A percentile compares a stretch with the other conserved stretches of the same genome.
These are phyloP conservation scores for Erysiphe pisi DNA, from an alignment of 2,329 filamentous ascomycete genomes.

Conservation along the genomic window DNA sequence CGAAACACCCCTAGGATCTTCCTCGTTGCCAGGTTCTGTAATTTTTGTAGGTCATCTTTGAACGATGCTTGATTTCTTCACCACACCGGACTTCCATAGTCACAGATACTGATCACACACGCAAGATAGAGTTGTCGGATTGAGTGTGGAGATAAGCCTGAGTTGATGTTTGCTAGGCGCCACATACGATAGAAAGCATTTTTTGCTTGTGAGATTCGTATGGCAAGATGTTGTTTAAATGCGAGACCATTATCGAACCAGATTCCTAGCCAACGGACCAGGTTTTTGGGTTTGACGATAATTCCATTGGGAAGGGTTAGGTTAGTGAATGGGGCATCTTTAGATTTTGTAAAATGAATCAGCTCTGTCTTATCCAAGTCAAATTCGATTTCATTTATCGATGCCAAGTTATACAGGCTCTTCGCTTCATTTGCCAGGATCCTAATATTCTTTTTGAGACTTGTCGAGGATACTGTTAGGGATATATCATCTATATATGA, in stretches of 20 bases:
- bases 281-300: background rate
- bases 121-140: background rate
- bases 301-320: background rate
- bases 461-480: background rate
- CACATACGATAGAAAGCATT: background rate
- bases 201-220: background rate
- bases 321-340: background rate
- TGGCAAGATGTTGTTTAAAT: background rate
- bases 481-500: slow-evolving; percentile 5
- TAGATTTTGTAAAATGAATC: background rate
- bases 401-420: background rate
- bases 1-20: slow-evolving; percentile 10
- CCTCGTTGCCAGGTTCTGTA: background rate
- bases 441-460: background rate
- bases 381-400: background rate
- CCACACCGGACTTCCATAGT: background rate
- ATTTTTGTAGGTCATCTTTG: background rate
- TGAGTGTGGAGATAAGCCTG: background rate
- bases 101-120: background rate
- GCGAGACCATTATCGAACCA: background rate
- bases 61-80: background rate
- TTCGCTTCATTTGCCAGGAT: background rate
- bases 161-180: background rate
- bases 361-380: background rate
- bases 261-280: background rate